These are phyloP conservation scores for Suillus occidentalis DNA, from an alignment of 768 basidiomycete species.

Conservation along the genomic window DNA sequence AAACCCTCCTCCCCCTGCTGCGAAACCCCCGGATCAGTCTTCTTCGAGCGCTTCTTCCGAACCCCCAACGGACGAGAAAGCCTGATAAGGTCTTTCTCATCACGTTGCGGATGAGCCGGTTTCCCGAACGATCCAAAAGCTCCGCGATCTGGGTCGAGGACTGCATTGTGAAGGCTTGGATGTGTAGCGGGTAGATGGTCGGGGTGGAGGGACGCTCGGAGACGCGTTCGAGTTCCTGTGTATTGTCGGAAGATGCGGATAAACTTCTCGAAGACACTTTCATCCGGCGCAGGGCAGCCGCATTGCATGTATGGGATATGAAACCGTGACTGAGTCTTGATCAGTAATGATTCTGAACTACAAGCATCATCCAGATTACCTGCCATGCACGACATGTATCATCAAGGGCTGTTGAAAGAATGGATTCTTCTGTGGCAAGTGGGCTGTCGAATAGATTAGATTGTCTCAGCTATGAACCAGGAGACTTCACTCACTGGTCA, in stretches of 20 bases:
- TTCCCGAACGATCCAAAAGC: conserved; percentile 21
- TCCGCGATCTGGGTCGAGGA: conserved; percentile 35
- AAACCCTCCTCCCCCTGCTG: conserved; percentile 1
- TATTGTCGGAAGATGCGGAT: conserved; percentile 31
- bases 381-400: conserved; percentile 54
- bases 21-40: background rate
- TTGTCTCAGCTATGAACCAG: background rate
- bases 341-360: background rate
- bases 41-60: conserved; percentile 2
- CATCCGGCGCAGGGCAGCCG: conserved; percentile 54
- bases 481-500: conserved; percentile 49
- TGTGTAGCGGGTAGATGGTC: conserved; percentile 52
- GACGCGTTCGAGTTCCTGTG: conserved; percentile 23
- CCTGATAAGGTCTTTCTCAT: background rate
- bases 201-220: conserved; percentile 32
- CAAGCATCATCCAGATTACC: conserved; percentile 25
- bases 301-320: conserved; percentile 55
- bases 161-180: conserved; percentile 53
- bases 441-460: conserved; percentile 36
- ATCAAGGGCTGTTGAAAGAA: conserved; percentile 48
- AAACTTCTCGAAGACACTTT: conserved; percentile 44
- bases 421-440: conserved; percentile 47
- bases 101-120: background rate
- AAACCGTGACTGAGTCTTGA: conserved; percentile 40
- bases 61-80: background rate